Percentiles rank a stretch among this genome's conserved stretches.
Conservation (phyloP, 2,329 filamentous ascomycete species). For the Knoxdaviesia capensis region DNA sequence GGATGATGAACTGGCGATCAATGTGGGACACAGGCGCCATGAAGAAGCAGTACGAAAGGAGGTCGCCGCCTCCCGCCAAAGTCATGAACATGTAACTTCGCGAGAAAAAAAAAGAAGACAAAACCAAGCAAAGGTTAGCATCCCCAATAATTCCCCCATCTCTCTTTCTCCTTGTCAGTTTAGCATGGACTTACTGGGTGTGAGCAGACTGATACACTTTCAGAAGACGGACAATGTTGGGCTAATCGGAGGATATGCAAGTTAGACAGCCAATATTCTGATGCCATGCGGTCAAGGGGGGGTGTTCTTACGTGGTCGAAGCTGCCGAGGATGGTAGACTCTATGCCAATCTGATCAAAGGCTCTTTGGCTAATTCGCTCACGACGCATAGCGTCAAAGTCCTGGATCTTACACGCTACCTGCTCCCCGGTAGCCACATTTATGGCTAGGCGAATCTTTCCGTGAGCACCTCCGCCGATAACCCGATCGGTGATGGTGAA, state of each 20-base stretch:
- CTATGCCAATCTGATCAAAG: background rate
- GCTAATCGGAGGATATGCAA: no score
- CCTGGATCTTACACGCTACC: conserved; percentile 1
- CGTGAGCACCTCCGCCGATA: conserved; percentile 2
- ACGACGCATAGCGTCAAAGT: background rate
- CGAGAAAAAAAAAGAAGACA: conserved; percentile 22
- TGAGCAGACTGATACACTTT: no score
- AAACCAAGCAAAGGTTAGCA: no score
- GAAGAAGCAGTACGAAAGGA: conserved; percentile 21
- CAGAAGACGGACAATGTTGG: no score
- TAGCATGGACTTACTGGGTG: no score
- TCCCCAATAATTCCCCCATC: no score
- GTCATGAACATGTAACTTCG: conserved; percentile 36
- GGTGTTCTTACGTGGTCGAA: conserved; percentile 2
- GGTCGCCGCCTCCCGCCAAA: conserved; percentile 32
- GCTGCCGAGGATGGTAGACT: conserved; percentile 1
- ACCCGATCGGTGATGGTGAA: conserved; percentile 1
- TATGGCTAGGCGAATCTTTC: conserved; percentile 1
- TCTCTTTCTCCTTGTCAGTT: no score
- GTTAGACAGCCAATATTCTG: no score
- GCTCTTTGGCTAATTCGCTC: no score
- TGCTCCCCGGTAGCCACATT: conserved; percentile 1
- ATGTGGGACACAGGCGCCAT: conserved; percentile 17
- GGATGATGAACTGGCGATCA: conserved; percentile 22
- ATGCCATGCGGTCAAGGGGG: no score